These are phyloP conservation scores for Friedmanniomyces simplex DNA, from an alignment of 495 filamentous ascomycete species.

Conservation along the genomic window DNA sequence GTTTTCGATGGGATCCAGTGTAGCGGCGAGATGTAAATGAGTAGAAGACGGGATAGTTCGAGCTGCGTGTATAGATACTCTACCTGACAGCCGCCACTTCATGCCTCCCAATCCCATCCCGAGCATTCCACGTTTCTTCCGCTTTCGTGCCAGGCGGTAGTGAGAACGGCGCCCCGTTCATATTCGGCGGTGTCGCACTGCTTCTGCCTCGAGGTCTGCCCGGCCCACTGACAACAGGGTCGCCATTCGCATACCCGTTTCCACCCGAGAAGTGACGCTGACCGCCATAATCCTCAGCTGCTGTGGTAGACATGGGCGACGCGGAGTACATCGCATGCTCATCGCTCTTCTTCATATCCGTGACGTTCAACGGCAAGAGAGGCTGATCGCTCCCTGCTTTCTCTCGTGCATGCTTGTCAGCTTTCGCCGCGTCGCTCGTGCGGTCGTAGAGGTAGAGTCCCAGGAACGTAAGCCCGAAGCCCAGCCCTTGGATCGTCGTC, in stretches of 20 bases:
- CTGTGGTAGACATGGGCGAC: conserved; percentile 3
- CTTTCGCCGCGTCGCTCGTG: conserved; percentile 72
- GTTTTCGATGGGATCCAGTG: neutral
- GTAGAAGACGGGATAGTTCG: neutral
- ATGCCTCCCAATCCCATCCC: conserved; percentile 28
- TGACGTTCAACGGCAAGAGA: conserved; percentile 57
- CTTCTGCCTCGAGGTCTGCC: conserved; percentile 11
- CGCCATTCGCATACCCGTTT: conserved; percentile 27
- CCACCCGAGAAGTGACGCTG: neutral
- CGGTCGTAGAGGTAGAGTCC: conserved; percentile 96
- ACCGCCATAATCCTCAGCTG: neutral
- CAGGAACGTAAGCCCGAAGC: conserved; percentile 80
- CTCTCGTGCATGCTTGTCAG: conserved; percentile 56
- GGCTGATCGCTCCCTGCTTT: conserved; percentile 49
- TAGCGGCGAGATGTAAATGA: neutral
- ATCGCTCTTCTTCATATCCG: conserved; percentile 18
- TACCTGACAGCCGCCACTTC: conserved; percentile 6
- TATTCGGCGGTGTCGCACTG: neutral
- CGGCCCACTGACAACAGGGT: conserved; percentile 18
- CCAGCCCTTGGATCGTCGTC: conserved; percentile 67
- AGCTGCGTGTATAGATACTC: neutral
- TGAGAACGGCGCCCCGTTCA: conserved; percentile 35
- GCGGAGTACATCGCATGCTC: neutral
- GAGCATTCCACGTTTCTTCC: conserved; percentile 68
- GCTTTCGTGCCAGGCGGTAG: conserved; percentile 64